Evolutionary conservation across 1,284 basidiomycete species (phyloP).

Genomic region (Melanopsichium pennsylvanicum): DNA sequence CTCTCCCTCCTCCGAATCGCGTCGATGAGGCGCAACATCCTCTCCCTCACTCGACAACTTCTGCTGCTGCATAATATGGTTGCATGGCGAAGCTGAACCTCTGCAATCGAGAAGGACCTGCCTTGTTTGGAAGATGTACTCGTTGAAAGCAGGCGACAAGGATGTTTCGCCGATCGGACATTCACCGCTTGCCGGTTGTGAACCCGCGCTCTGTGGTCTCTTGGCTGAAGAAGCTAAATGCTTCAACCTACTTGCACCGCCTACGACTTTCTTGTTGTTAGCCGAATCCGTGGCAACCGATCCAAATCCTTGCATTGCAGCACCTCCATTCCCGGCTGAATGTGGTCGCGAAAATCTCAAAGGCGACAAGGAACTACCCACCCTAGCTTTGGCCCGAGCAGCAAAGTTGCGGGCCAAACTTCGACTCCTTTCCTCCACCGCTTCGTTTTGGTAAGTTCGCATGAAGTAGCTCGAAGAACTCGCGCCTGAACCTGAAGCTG

Average conservation of each 20-base stretch:
- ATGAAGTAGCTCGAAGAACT: neutral
- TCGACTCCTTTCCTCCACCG: conserved; percentile 2
- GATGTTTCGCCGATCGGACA: neutral
- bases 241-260: conserved; percentile 4
- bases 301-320: no score
- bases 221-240: neutral
- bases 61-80: no score
- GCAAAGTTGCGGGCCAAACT: conserved; percentile 3
- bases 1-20: neutral
- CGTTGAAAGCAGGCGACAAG: conserved; percentile 24
- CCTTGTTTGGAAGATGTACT: conserved; percentile 20
- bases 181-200: neutral
- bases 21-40: neutral
- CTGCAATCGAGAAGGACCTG: neutral
- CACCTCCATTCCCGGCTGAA: neutral
- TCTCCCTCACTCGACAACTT: no score
- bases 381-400: neutral
- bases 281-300: no score
- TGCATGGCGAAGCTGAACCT: no score
- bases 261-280: neutral
- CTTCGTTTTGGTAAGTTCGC: neutral
- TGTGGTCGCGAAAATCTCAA: neutral
- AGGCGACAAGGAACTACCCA: neutral
- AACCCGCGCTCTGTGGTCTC: conserved; percentile 20
- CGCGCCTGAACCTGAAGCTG: conserved; percentile 1